Conservation (phyloP, 192 early-diverging fungal species). For the Backusella psychrophila region DNA sequence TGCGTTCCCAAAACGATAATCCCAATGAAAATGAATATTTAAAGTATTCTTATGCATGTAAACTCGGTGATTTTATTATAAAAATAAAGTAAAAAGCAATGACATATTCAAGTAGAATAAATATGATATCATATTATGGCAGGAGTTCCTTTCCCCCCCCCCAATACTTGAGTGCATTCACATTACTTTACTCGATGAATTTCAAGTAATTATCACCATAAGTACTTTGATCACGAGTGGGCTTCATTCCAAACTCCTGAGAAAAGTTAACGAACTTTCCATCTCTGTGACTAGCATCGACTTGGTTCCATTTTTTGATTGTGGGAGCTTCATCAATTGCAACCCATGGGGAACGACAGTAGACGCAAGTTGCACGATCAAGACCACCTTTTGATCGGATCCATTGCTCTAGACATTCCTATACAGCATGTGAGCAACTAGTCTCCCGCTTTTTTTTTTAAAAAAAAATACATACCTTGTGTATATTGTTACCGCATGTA, state of each 20-base stretch:
- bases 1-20: neutral
- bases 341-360: conserved; percentile 22
- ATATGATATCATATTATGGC: too few species aligned
- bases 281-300: neutral
- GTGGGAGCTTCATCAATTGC: too few species aligned
- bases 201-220: neutral
- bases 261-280: conserved; percentile 18
- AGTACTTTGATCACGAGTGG: conserved; percentile 9
- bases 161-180: too few species aligned
- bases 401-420: conserved; percentile 17
- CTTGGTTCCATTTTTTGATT: neutral
- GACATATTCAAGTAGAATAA: too few species aligned
- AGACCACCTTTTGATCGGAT: neutral
- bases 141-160: too few species aligned
- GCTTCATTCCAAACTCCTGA: neutral
- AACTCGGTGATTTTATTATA: neutral
- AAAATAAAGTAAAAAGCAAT: too few species aligned
- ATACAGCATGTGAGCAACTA: neutral
- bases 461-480: neutral
- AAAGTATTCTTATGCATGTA: neutral
- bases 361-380: conserved; percentile 18
- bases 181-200: neutral
- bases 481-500: conserved; percentile 25
- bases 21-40: neutral
- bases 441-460: neutral